phyloP scores from a whole-genome alignment of 371 early-diverging fungal genomes.

The Blakeslea trispora region DNA sequence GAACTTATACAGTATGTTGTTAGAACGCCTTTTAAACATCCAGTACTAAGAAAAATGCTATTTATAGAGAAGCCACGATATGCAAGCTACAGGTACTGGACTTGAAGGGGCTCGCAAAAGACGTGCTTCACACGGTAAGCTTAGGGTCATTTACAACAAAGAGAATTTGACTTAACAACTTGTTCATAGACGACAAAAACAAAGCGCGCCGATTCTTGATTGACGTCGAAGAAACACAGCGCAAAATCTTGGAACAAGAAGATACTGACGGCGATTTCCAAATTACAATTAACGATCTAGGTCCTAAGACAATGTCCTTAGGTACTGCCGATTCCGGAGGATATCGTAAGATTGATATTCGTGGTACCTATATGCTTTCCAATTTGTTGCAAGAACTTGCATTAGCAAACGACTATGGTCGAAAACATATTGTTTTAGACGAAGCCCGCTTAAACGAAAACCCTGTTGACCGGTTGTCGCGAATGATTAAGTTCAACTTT shows the following conservation, averaged over 20 bases:
- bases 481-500: conserved; percentile 85
- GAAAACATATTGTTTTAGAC: conserved; percentile 76
- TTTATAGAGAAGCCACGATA: conserved; percentile 6
- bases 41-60: background rate
- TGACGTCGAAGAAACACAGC: conserved; percentile 76
- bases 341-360: conserved; percentile 75
- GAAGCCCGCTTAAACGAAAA: conserved; percentile 84
- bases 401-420: conserved; percentile 76
- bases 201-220: conserved; percentile 73
- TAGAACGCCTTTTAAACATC: background rate
- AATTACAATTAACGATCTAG: conserved; percentile 84
- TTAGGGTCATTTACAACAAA: background rate
- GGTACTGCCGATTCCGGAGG: conserved; percentile 82
- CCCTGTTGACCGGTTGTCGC: conserved; percentile 80
- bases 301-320: conserved; percentile 82
- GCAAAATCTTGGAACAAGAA: conserved; percentile 80
- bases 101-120: conserved; percentile 16
- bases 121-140: conserved; percentile 44
- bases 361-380: conserved; percentile 89
- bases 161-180: background rate
- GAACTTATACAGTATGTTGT: conserved; percentile 24
- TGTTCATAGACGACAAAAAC: conserved; percentile 58
- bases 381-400: conserved; percentile 91
- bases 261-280: conserved; percentile 90
- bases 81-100: background rate